Base-by-base conservation (phyloP, 1,284 basidiomycete species). In the Cryptococcus sp. region DNA sequence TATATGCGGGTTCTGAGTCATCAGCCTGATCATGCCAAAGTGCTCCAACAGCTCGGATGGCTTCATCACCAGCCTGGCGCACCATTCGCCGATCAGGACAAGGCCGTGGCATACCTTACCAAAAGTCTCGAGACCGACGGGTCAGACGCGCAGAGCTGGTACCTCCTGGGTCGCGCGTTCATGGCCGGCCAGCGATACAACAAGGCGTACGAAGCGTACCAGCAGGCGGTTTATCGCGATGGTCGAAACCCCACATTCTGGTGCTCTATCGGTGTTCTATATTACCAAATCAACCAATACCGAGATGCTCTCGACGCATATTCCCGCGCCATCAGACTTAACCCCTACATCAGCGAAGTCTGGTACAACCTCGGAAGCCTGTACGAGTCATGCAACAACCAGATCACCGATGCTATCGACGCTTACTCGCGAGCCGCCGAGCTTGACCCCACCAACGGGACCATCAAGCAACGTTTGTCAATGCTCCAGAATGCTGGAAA, bases 161-260 rank as follows among this genome's bases (percentile, higher is more conserved):
- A 98, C 78, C 85, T 99, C 45, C 87, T 99, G 56, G 95, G 95
- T 47, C 90, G 95, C 61, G 93, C 95, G 1, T 99, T 95, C 80
- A 98, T 99, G 94, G 91, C 92, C 5, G 91, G 91, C n/a, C 90
- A 93, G 78, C 95, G 97, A 76, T 97, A 96, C 82, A 98, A 96
- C 85, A 98, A 98, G 80, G 96, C 96, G 1, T 99, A 99, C 81
- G 94, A 99, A 80, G 94, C 95, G 0, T 99, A 99, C 74, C 95
- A 99, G 75, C 95, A 99, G 79, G 95, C 95, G 5, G 94, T 99
- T 23, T 99, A 99, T 79, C 89, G 94, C 50, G 95, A 99, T 71
- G 94, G 95, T 10, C 91, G 94, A 65, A 99, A 98, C 76, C 96
- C 96, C 0, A 97, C 95, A 0, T 98, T 98, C 81, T 99, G 95